Base-by-base conservation (phyloP, 2,329 filamentous ascomycete species). In the Blumeriella jaapii region DNA sequence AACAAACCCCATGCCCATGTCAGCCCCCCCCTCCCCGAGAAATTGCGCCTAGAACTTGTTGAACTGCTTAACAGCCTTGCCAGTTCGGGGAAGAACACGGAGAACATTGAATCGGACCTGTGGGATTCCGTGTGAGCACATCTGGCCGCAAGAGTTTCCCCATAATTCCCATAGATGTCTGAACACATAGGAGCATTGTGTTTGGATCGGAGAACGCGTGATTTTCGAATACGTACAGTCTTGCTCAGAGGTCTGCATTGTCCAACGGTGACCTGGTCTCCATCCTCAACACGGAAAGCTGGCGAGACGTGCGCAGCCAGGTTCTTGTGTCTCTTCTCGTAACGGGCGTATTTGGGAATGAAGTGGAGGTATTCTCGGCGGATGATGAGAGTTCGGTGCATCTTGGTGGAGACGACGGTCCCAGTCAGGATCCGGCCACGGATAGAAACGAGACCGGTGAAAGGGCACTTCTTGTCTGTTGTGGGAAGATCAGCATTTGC, bases 301-400 rank as follows among this genome's bases (percentile, higher is more conserved):
- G 91, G 91, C 52, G 87, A 95, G 60, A 96, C 89, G 78, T 98
- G 91, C 55, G 89, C 91, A 61, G 91, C 85, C 53, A 98, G 77
- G 81, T 98, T 98, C 82, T 95, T 95, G 84, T 98, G 91, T 67
- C 91, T 79, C 82, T 95, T 96, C 85, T 98, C 93, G 70, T 98
- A 98, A 80, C 91, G 84, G 65, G 83, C 76, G 80, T 98, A 98
- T 77, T 98, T 98, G 68, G 87, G 87, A 64, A 98, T 82, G 73
- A 84, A 98, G 77, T 98, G 91, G 49, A 98, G 85, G 78, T 98
- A 98, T 78, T 98, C 91, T 69, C 91, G 82, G 67, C 91, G 91
- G 77, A 98, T 93, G 71, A 98, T 82, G 65, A 96, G 72, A 60
- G 91, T 98, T 71, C 91, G 84, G 83, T 98, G 91, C 91, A 98